A percentile compares a stretch with the other conserved stretches of the same genome.
Conservation (phyloP, 371 early-diverging fungal genomes). For the Catenaria anguillulae region DNA sequence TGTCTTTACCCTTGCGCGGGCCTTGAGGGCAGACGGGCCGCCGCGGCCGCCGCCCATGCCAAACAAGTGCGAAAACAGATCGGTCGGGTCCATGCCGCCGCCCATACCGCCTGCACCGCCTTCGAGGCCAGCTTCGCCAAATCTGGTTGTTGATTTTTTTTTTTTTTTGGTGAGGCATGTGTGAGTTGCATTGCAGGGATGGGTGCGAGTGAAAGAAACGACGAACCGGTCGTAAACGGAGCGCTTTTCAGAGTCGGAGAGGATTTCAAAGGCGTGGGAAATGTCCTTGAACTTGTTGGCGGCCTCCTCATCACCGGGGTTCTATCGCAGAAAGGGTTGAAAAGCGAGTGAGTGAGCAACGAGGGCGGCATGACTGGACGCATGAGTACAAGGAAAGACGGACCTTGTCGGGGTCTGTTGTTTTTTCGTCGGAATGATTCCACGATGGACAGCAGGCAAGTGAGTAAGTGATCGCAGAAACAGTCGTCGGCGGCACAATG, state of each 20-base stretch:
- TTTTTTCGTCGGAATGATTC: too few relatives aligned
- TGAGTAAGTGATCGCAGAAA: too few relatives aligned
- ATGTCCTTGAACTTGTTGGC: constrained; percentile 81
- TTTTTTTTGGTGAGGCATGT: constrained; percentile 22
- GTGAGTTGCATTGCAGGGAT: constrained; percentile 30
- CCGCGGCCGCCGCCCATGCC: constrained; percentile 29
- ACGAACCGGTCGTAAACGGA: constrained; percentile 49
- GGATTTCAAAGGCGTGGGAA: constrained; percentile 81
- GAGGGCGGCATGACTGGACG: constrained; percentile 3
- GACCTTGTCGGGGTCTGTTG: constrained; percentile 47
- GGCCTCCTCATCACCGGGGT: constrained; percentile 52
- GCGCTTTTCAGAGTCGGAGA: constrained; percentile 66
- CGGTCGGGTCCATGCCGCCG: constrained; percentile 44
- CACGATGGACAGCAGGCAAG: too few relatives aligned
- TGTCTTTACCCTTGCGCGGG: constrained; percentile 38
- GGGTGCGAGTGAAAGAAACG: too few relatives aligned
- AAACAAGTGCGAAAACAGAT: constrained; percentile 58
- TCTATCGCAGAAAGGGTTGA: too few relatives aligned
- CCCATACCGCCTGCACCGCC: constrained; percentile 30
- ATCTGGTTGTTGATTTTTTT: too few relatives aligned
- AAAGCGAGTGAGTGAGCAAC: neutral
- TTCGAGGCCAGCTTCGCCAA: constrained; percentile 9
- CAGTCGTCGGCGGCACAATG: too few relatives aligned
- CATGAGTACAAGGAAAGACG: too few relatives aligned
- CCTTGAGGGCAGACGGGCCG: constrained; percentile 18